phyloP scores from a whole-genome alignment of 805 yeast genomes.

The Candida maltosa region DNA sequence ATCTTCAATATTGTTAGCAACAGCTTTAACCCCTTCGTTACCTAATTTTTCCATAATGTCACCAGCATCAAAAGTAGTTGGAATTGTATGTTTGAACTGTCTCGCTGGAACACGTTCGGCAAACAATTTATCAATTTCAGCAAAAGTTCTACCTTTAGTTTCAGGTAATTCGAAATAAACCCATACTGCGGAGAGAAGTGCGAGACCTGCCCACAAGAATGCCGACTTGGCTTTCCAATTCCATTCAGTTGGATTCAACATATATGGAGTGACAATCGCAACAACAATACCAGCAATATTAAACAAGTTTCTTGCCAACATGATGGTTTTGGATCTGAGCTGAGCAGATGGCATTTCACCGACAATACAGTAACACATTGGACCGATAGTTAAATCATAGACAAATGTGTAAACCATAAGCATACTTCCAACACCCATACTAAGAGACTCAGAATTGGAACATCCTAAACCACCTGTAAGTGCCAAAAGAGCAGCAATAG shows the following conservation, averaged over 20 bases:
- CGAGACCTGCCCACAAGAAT: slow-evolving; percentile 40
- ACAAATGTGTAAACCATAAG: slow-evolving; percentile 43
- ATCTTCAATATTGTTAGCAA: slow-evolving; percentile 16
- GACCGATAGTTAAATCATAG: slow-evolving; percentile 42
- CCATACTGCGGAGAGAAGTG: slow-evolving; percentile 33
- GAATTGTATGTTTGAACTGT: slow-evolving; percentile 38
- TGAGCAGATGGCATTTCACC: slow-evolving; percentile 36
- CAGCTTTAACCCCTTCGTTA: slow-evolving; percentile 27
- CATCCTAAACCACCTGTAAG: slow-evolving; percentile 42
- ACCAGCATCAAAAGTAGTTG: slow-evolving; percentile 37
- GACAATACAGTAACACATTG: slow-evolving; percentile 37
- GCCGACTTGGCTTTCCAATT: slow-evolving; percentile 46
- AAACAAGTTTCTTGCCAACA: slow-evolving; percentile 37
- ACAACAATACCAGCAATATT: slow-evolving; percentile 31
- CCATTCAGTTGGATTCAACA: slow-evolving; percentile 45
- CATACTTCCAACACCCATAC: slow-evolving; percentile 48
- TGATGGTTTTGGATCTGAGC: slow-evolving; percentile 34
- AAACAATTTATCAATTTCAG: slow-evolving; percentile 58
- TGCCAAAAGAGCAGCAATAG: slow-evolving; percentile 32
- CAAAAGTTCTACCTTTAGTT: slow-evolving; percentile 54
- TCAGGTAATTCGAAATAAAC: slow-evolving; percentile 56
- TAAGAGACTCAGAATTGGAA: slow-evolving; percentile 18
- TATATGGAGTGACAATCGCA: slow-evolving; percentile 33
- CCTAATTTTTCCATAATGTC: slow-evolving; percentile 35
- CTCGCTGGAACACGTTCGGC: slow-evolving; percentile 37